Evolutionary conservation across 768 basidiomycete species (phyloP).

Genomic region (Rhizopogon vesiculosus): DNA sequence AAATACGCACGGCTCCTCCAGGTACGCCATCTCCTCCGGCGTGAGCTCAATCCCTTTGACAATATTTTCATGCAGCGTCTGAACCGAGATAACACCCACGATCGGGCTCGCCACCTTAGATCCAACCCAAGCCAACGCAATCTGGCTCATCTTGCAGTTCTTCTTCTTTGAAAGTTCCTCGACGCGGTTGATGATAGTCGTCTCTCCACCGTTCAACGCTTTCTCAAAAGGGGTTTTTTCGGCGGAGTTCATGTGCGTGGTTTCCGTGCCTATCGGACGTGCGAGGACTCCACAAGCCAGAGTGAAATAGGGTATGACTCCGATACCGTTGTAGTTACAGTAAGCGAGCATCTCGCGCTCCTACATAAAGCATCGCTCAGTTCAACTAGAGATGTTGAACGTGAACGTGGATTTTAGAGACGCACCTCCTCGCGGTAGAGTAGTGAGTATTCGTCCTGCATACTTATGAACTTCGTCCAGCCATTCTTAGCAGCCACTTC

Average conservation of each 20-base stretch:
- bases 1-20: conserved; percentile 23
- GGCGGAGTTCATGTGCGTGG: conserved; percentile 12
- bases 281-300: conserved; percentile 36
- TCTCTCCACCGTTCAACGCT: conserved; percentile 22
- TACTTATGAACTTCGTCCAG: conserved; percentile 52
- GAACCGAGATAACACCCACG: conserved; percentile 32
- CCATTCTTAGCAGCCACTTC: conserved; percentile 39
- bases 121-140: conserved; percentile 39
- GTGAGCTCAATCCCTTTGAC: conserved; percentile 19
- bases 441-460: conserved; percentile 51
- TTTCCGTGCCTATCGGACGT: conserved; percentile 27
- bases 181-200: conserved; percentile 34
- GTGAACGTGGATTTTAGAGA: neutral
- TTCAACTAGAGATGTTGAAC: no score
- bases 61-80: conserved; percentile 25
- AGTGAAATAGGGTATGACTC: conserved; percentile 48
- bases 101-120: conserved; percentile 43
- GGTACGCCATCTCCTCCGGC: conserved; percentile 23
- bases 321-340: conserved; percentile 46
- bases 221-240: conserved; percentile 21
- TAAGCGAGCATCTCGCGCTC: conserved; percentile 43
- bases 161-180: conserved; percentile 37
- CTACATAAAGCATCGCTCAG: conserved; percentile 4
- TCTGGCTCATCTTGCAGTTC: conserved; percentile 38
- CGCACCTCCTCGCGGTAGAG: conserved; percentile 52